Evolutionary conservation across 1,284 basidiomycete species (phyloP).

Genomic region (Athelia sp.): DNA sequence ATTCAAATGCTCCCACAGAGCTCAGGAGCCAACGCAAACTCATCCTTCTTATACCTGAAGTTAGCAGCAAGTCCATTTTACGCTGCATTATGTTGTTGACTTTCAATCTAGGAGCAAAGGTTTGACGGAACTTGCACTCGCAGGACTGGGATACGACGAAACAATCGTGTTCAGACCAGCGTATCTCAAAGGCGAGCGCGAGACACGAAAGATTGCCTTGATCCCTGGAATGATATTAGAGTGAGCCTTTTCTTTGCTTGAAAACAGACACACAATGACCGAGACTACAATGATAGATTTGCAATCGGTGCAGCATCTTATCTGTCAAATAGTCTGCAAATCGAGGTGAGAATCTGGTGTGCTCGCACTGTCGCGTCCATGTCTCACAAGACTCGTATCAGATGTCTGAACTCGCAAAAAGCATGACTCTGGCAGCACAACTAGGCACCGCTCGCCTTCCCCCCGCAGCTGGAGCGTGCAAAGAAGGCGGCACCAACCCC

Average conservation of each 20-base stretch:
- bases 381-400: neutral
- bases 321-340: constrained; percentile 26
- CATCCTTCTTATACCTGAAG: constrained; percentile 48
- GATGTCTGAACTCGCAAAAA: constrained; percentile 39
- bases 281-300: constrained; percentile 20
- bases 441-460: constrained; percentile 39
- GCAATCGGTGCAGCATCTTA: constrained; percentile 33
- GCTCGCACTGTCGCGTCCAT: constrained; percentile 6
- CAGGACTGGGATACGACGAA: constrained; percentile 60
- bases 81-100: neutral
- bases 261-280: neutral
- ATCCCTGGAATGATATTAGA: constrained; percentile 31
- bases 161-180: constrained; percentile 67
- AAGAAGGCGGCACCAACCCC: constrained; percentile 25
- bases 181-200: constrained; percentile 37
- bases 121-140: constrained; percentile 65
- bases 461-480: constrained; percentile 27
- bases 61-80: constrained; percentile 15
- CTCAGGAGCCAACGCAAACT: constrained; percentile 39
- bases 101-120: constrained; percentile 56
- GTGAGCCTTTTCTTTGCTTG: constrained; percentile 27
- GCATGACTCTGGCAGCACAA: constrained; percentile 35
- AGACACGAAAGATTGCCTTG: constrained; percentile 30
- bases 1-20: constrained; percentile 32
- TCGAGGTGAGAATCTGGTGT: constrained; percentile 38